Evolutionary conservation across 108 stramenopile species (phyloP), one percentile per base, ranked within the genome.

Genomic region (Fistulifera pelliculosa): DNA sequence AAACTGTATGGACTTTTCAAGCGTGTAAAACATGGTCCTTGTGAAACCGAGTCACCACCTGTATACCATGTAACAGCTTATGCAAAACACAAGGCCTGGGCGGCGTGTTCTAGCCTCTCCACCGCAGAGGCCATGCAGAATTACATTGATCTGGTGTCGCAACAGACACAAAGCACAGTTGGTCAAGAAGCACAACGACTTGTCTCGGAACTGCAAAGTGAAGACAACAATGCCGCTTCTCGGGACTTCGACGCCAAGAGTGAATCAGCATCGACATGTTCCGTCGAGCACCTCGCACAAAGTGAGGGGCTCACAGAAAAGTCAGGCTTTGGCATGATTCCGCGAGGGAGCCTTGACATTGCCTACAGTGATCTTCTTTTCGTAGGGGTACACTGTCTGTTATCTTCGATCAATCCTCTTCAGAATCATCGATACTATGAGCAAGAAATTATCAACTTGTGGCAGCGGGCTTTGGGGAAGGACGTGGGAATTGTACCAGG

Each of bases 321-420:
- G 21, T 40, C 16, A 2, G 1, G 41, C 7, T 6, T n/a, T 44
- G 18, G 25, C 21, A 23, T 51, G 5, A 18, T 84, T 26, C 83
- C 89, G n/a, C 80, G 89, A 12, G 89, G 89, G 19, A 63, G 69
- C 18, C 47, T 91, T 25, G 85, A 87, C 64, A 73, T 85, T 22
- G 71, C 77, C 24, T 63, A 62, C 41, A 25, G 2, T 26, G 79
- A 87, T 50, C 49, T 91, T 0, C 19, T 63, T 19, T 83, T 56
- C 55, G 85, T 71, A 13, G 24, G 72, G 1, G 56, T 10, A 11
- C 64, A 69, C 40, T 83, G 86, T 49, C 31, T 26, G 1, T 31
- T 21, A 8, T 14, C 16, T 26, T 51, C 50, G 3, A 3, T 27
- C 15, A 24, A 24, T 14, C 7, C 49, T 41, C 22, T 22, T 15